A percentile compares a stretch with the other conserved stretches of the same genome.
These are phyloP conservation scores for Mortierella antarctica DNA, from an alignment of 192 early-diverging fungal species.

Conservation along the genomic window DNA sequence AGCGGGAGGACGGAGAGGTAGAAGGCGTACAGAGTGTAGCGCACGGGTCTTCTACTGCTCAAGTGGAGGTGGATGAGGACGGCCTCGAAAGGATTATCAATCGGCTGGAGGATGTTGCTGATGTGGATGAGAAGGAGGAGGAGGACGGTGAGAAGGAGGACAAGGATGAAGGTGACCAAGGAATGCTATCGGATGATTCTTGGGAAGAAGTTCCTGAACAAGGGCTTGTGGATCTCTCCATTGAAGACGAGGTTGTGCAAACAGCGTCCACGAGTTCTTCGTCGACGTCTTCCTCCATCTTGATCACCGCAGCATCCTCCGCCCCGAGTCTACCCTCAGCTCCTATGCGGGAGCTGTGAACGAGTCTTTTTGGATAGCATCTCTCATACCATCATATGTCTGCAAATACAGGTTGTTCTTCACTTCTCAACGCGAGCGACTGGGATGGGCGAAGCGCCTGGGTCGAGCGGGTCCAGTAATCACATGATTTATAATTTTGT, in stretches of 20 bases:
- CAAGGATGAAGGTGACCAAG: conserved; percentile 5
- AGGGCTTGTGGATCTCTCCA: conserved; percentile 7
- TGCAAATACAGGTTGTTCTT: background rate
- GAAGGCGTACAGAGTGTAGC: background rate
- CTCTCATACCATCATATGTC: background rate
- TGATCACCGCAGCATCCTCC: conserved; percentile 13
- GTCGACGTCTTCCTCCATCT: conserved; percentile 13
- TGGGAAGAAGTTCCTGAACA: conserved; percentile 45
- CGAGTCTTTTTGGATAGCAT: background rate
- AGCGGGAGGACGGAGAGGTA: background rate
- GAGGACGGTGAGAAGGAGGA: background rate
- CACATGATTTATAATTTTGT: no score
- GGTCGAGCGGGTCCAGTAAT: no score
- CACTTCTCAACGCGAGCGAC: no score
- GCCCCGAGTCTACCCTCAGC: conserved; percentile 6
- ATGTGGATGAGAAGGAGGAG: conserved; percentile 5
- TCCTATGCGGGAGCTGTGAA: background rate
- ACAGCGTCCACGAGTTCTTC: background rate
- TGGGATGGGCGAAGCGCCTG: no score
- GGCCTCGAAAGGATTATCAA: conserved; percentile 9
- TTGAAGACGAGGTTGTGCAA: background rate
- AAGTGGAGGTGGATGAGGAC: conserved; percentile 4
- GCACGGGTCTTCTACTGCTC: background rate
- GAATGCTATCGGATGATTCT: conserved; percentile 31
- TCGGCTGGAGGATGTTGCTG: background rate